phyloP scores from a whole-genome alignment of 768 basidiomycete genomes.

The Boletus bicolor region DNA sequence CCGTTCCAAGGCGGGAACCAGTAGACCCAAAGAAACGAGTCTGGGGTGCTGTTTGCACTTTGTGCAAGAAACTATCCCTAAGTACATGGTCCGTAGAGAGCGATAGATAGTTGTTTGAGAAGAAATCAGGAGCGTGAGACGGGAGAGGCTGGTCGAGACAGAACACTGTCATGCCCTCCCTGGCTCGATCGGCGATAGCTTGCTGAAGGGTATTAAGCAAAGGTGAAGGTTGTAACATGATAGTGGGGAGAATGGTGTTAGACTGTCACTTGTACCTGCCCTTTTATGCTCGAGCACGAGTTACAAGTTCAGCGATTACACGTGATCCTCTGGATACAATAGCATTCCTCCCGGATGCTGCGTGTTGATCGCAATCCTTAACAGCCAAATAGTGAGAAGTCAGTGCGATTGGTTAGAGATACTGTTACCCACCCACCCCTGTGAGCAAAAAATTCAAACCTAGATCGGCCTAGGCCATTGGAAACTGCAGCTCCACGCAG shows the following conservation, averaged over 20 bases:
- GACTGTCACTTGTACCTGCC: not conserved
- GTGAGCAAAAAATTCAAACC: not conserved
- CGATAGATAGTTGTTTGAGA: constrained; percentile 53
- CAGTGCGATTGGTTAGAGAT: not conserved
- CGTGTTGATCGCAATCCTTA: not conserved
- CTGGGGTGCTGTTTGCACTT: constrained; percentile 17
- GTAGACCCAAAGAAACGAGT: constrained; percentile 41
- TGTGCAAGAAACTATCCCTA: constrained; percentile 31
- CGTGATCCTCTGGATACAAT: not conserved
- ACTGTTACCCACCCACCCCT: not conserved
- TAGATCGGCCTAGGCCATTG: not conserved
- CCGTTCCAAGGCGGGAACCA: constrained; percentile 48
- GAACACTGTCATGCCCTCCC: constrained; percentile 9
- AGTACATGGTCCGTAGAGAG: constrained; percentile 36
- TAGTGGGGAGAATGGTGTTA: not conserved
- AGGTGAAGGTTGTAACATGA: constrained; percentile 10
- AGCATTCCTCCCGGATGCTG: not conserved
- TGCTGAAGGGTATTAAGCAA: constrained; percentile 16
- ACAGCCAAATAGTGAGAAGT: not conserved
- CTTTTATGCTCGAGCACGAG: constrained; percentile 8
- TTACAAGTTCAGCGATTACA: not conserved
- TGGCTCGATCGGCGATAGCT: constrained; percentile 5
- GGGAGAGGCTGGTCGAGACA: constrained; percentile 17
- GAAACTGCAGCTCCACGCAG: not conserved
- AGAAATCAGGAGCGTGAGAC: constrained; percentile 33